Percentiles rank a stretch among this genome's conserved stretches.
Evolutionary conservation across 495 filamentous ascomycete genomes (phyloP).

Genomic region (Schizothecium vesticola): DNA sequence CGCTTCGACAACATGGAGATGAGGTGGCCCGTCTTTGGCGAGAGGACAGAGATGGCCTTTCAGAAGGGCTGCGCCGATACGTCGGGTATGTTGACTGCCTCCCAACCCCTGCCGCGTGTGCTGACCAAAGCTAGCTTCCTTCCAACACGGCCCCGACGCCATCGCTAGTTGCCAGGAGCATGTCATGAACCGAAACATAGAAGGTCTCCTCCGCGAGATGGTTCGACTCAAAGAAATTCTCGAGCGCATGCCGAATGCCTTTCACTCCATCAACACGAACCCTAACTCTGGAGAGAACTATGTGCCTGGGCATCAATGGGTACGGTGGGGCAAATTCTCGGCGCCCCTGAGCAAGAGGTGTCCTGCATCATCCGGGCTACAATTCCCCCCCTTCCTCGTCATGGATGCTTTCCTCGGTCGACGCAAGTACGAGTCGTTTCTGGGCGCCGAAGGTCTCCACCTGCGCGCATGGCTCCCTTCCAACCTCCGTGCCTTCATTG

Average conservation of each 20-base stretch:
- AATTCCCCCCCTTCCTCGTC: conserved; percentile 46
- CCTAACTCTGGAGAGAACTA: conserved; percentile 45
- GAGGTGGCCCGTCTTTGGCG: conserved; percentile 48
- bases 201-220: conserved; percentile 44
- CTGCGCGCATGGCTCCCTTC: conserved; percentile 46
- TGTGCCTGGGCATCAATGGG: conserved; percentile 37
- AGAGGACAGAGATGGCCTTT: conserved; percentile 46
- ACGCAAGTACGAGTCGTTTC: conserved; percentile 44
- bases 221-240: conserved; percentile 46
- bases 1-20: conserved; percentile 48
- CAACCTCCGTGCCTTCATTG: conserved; percentile 47
- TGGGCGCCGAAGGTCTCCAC: conserved; percentile 45
- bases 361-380: conserved; percentile 47
- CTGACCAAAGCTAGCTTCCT: conserved; percentile 28
- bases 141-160: conserved; percentile 40
- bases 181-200: conserved; percentile 45
- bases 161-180: conserved; percentile 48
- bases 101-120: background rate
- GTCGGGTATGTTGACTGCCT: conserved; percentile 21
- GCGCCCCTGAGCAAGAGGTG: conserved; percentile 46
- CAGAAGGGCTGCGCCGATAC: conserved; percentile 40
- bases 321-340: conserved; percentile 45
- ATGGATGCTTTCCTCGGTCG: conserved; percentile 51
- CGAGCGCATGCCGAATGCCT: conserved; percentile 46
- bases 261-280: conserved; percentile 49